phyloP scores from a whole-genome alignment of 768 basidiomycete genomes.

The Boletus bicolor region DNA sequence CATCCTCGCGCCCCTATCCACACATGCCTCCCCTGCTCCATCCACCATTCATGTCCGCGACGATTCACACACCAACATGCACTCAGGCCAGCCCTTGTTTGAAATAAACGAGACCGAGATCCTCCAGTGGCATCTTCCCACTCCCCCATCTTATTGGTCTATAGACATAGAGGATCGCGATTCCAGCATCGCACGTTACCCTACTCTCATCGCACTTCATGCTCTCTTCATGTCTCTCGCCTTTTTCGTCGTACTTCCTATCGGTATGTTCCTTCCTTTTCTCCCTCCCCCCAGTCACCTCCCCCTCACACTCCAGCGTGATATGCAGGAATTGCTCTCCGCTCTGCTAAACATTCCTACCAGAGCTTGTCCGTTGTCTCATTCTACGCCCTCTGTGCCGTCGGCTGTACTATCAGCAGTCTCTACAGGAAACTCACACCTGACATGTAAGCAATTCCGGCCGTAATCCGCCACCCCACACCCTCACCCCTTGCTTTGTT shows the following conservation, averaged over 20 bases:
- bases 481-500: conserved; percentile 11
- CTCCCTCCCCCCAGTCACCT: not conserved
- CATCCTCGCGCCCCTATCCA: conserved; percentile 17
- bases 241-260: conserved; percentile 80
- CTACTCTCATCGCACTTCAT: conserved; percentile 73
- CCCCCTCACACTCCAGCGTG: not conserved
- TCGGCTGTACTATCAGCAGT: conserved; percentile 67
- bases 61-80: conserved; percentile 45
- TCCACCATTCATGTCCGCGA: conserved; percentile 18
- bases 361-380: conserved; percentile 54
- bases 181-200: conserved; percentile 45
- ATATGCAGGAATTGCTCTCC: conserved; percentile 67
- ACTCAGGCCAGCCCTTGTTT: conserved; percentile 47
- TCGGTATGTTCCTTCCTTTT: conserved; percentile 48
- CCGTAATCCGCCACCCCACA: conserved; percentile 6
- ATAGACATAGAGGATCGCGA: conserved; percentile 65
- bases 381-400: conserved; percentile 57
- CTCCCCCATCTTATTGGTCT: conserved; percentile 80
- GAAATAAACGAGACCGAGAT: conserved; percentile 79
- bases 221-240: conserved; percentile 71
- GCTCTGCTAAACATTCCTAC: conserved; percentile 69
- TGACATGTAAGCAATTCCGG: conserved; percentile 58
- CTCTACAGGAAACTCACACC: conserved; percentile 79
- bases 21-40: conserved; percentile 13
- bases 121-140: conserved; percentile 58